Conservation (phyloP, 768 basidiomycete species). For the Candolleomyces eurysporus region DNA sequence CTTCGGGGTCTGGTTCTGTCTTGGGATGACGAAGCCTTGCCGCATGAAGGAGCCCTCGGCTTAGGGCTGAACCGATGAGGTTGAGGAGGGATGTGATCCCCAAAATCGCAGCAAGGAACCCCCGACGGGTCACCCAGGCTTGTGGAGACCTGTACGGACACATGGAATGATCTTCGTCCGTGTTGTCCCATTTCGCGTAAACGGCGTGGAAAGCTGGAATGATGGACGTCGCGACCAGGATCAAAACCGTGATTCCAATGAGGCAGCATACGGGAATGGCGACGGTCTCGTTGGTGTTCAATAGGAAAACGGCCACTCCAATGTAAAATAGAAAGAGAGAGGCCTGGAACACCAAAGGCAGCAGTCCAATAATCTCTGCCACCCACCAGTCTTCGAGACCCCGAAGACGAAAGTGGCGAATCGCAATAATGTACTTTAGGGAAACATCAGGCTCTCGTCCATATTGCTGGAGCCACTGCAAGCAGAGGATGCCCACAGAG, state of each 20-base stretch:
- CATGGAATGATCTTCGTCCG: slow-evolving; percentile 12
- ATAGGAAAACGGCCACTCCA: slow-evolving; percentile 26
- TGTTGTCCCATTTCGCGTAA: too few species aligned
- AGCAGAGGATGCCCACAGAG: slow-evolving; percentile 18
- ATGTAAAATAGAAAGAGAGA: slow-evolving; percentile 29
- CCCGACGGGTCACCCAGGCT: slow-evolving; percentile 19
- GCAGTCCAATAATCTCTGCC: slow-evolving; percentile 21
- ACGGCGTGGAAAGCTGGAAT: slow-evolving; percentile 14
- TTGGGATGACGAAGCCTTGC: too few species aligned
- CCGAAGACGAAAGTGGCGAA: slow-evolving; percentile 27
- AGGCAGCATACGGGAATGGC: slow-evolving; percentile 17
- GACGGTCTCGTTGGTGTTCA: slow-evolving; percentile 19
- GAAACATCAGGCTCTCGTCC: slow-evolving; percentile 15
- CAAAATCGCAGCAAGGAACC: too few species aligned
- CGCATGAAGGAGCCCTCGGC: too few species aligned
- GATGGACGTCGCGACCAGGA: slow-evolving; percentile 20
- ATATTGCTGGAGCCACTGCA: slow-evolving; percentile 24
- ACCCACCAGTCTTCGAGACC: slow-evolving; percentile 28
- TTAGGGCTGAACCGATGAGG: too few species aligned
- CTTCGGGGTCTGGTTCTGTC: too few species aligned
- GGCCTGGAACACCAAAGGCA: slow-evolving; percentile 28
- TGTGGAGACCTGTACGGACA: slow-evolving; percentile 29
- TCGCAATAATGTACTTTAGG: slow-evolving; percentile 14
- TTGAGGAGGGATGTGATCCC: too few species aligned
- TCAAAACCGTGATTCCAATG: slow-evolving; percentile 16